Evolutionary conservation across 164 flowering plant genomes (phyloP).

Genomic region (Platanus orientalis): DNA sequence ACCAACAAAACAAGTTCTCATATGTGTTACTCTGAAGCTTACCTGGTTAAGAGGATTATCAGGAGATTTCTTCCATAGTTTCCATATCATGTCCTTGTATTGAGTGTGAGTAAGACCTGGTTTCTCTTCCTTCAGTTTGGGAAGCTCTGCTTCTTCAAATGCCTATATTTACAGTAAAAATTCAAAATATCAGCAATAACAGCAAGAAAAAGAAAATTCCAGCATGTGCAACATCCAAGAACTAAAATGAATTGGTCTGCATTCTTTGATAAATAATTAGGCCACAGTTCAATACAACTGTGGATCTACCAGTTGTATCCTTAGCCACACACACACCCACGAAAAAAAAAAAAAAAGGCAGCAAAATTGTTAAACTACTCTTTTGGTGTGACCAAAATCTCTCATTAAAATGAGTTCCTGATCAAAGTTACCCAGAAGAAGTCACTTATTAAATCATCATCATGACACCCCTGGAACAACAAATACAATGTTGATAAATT

Average conservation of each 20-base stretch:
- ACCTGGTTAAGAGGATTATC: constrained; percentile 98
- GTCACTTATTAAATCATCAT: no score
- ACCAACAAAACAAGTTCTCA: constrained; percentile 3
- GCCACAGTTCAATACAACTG: neutral
- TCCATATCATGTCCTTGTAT: constrained; percentile 99
- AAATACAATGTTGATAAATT: no score
- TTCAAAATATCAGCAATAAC: neutral
- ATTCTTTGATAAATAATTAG: no score
- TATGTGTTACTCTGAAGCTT: neutral
- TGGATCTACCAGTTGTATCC: neutral
- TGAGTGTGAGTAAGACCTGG: constrained; percentile 98
- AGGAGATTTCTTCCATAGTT: constrained; percentile 97
- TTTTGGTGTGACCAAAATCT: neutral
- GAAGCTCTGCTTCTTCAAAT: constrained; percentile 95
- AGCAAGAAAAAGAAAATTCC: constrained; percentile 2
- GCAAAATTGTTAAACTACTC: neutral
- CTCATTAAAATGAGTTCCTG: no score
- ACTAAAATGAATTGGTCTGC: no score
- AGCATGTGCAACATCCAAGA: no score
- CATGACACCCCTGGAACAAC: no score
- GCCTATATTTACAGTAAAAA: constrained; percentile 38
- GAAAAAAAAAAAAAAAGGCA: neutral
- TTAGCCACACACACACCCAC: no score
- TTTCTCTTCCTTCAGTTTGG: constrained; percentile 81
- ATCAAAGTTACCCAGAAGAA: no score